Percentiles rank a stretch among this genome's conserved stretches.
Conservation (phyloP, 768 basidiomycete genomes). For the Candolleomyces aberdarensis region DNA sequence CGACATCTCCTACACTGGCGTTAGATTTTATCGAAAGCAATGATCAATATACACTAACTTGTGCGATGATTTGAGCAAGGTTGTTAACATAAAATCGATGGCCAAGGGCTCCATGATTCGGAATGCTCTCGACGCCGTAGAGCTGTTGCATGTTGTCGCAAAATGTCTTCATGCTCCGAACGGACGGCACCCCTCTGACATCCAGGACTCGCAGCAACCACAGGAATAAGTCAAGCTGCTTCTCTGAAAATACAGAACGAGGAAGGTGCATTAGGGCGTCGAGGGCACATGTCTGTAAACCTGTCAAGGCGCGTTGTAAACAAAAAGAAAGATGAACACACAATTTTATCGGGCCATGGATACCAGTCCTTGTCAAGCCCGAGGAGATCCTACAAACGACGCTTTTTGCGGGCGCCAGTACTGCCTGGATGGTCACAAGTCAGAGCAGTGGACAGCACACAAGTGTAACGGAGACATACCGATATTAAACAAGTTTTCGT, state of each 20-base stretch:
- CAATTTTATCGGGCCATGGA: neutral
- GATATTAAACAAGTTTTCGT: no score
- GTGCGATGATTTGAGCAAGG: constrained; percentile 26
- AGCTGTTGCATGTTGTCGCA: constrained; percentile 9
- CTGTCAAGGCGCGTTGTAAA: neutral
- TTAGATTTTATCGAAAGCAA: neutral
- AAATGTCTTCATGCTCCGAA: constrained; percentile 11
- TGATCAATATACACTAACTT: constrained; percentile 16
- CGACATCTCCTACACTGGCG: neutral
- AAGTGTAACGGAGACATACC: no score
- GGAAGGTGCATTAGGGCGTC: constrained; percentile 30
- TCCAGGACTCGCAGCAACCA: constrained; percentile 22
- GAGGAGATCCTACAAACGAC: neutral
- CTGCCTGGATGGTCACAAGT: neutral
- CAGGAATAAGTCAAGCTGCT: constrained; percentile 25
- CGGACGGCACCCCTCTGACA: constrained; percentile 20
- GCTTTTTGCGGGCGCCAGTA: neutral
- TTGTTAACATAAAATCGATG: constrained; percentile 30
- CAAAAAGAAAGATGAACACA: neutral
- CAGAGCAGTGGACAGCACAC: no score
- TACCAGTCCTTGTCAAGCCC: neutral
- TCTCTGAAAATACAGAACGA: constrained; percentile 25
- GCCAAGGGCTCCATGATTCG: constrained; percentile 27
- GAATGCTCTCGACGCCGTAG: constrained; percentile 25
- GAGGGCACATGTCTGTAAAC: constrained; percentile 23